Evolutionary conservation across 495 filamentous ascomycete genomes (phyloP), one percentile per base, ranked within the genome.

Genomic region (Chaetomium tenue): DNA sequence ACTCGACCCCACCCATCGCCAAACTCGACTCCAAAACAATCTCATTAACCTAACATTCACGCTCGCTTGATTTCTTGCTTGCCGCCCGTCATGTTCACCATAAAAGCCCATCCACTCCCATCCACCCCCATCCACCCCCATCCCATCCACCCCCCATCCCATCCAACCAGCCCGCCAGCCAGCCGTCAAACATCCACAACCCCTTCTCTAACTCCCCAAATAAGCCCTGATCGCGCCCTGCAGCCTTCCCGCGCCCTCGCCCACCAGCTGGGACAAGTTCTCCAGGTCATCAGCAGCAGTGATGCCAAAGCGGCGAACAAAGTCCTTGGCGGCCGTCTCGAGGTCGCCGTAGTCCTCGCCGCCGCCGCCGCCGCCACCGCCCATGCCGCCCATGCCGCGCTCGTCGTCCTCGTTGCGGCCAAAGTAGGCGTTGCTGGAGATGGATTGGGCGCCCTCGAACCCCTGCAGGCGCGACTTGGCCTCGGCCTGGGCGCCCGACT

Each of bases 381-480:
- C 47, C 4, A 93, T 93, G 44, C 90, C 89, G 42, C 87, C 86
- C 0, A 71, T 77, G 25, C 78, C 66, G 33, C 87, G 88, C 56
- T 96, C 91, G 5, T 87, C 84, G 9, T 83, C 80, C 60, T 88
- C 86, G 11, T 92, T 88, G 37, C 92, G 89, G 60, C 94, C 94
- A 76, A 98, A 98, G 80, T 98, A 98, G 63, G 89, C 88, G 77
- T 97, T 98, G 57, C 90, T 94, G 13, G 92, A 97, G 74, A 98
- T 98, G 57, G 91, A 77, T 12, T 88, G 88, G 13, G 94, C 94
- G 52, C 94, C 91, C 73, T 98, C 94, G 73, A 98, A 98, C 23
- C 92, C 88, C 74, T 90, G 87, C 47, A 98, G 85, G 16, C 94
- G 86, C 15, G 84, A 79, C 78, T 94, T 93, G 57, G 94, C 92